These are phyloP conservation scores for Dictyostelium citrinum DNA, from an alignment of 78 protist genomes.

Conservation along the genomic window DNA sequence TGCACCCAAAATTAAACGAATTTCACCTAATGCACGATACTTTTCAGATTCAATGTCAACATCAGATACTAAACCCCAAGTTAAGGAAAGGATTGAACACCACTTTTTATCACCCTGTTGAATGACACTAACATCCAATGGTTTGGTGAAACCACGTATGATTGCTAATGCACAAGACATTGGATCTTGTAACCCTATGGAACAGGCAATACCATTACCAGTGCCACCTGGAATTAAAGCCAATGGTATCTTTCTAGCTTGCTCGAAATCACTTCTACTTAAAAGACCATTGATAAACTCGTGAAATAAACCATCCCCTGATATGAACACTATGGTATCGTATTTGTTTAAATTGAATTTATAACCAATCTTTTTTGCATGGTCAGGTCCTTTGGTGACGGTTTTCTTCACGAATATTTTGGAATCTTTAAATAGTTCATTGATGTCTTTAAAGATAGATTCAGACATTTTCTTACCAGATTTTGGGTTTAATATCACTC, in stretches of 20 bases:
- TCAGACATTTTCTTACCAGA: conserved; percentile 51
- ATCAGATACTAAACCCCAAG: conserved; percentile 71
- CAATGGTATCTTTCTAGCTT: conserved; percentile 26
- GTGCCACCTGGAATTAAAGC: conserved; percentile 58
- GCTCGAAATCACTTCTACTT: conserved; percentile 33
- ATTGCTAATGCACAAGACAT: conserved; percentile 56
- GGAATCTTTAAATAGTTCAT: conserved; percentile 20
- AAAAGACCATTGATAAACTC: conserved; percentile 67
- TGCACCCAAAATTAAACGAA: conserved; percentile 36
- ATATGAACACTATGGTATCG: conserved; percentile 54
- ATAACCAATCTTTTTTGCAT: conserved; percentile 59
- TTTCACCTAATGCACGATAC: conserved; percentile 58
- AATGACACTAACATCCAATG: conserved; percentile 49
- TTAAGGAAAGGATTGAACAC: conserved; percentile 41
- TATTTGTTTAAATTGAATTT: conserved; percentile 36
- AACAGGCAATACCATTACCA: conserved; percentile 73
- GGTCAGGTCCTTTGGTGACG: conserved; percentile 64
- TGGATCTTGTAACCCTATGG: conserved; percentile 44
- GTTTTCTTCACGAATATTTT: conserved; percentile 43
- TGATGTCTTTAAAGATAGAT: conserved; percentile 16
- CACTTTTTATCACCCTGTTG: conserved; percentile 46
- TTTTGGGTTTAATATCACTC: conserved; percentile 64
- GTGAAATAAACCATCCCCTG: conserved; percentile 74
- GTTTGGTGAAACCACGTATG: conserved; percentile 38
- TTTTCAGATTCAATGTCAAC: conserved; percentile 77